Conservation (phyloP, 805 yeast species). For the Tetrapisispora namnaoensis region DNA sequence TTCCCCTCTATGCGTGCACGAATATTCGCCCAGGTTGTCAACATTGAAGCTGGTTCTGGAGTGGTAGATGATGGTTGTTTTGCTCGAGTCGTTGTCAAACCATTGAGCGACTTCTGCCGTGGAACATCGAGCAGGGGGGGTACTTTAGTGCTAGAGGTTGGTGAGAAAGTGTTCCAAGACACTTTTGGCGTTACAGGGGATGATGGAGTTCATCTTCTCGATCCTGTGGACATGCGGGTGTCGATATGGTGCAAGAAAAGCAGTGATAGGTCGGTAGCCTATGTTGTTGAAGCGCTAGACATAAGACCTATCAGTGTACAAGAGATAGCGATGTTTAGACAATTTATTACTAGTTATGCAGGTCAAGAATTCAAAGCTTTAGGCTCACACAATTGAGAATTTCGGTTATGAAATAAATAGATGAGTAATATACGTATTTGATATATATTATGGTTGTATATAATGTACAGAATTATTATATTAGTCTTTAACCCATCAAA, state of each 20-base stretch:
- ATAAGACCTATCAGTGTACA: slow-evolving; percentile 4
- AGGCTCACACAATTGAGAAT: not conserved
- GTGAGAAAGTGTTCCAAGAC: not conserved
- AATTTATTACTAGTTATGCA: not conserved
- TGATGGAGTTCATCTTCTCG: not conserved
- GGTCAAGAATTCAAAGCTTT: slow-evolving; percentile 4
- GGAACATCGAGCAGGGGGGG: no score
- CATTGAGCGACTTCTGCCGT: not conserved
- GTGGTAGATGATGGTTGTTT: not conserved
- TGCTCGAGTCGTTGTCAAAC: not conserved
- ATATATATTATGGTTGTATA: not conserved
- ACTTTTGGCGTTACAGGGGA: not conserved
- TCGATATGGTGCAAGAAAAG: slow-evolving; percentile 5
- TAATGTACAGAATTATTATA: not conserved
- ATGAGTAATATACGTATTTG: not conserved
- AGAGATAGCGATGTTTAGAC: not conserved
- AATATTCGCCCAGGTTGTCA: not conserved
- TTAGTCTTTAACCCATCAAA: not conserved
- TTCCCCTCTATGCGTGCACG: not conserved
- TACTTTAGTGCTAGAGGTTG: not conserved
- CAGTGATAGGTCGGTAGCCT: not conserved
- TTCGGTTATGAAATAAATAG: no score
- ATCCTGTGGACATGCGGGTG: slow-evolving; percentile 10
- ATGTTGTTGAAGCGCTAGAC: slow-evolving; percentile 11
- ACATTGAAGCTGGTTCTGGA: not conserved